phyloP scores from a whole-genome alignment of 441 rosid species.

The Gossypium schwendimanii region DNA sequence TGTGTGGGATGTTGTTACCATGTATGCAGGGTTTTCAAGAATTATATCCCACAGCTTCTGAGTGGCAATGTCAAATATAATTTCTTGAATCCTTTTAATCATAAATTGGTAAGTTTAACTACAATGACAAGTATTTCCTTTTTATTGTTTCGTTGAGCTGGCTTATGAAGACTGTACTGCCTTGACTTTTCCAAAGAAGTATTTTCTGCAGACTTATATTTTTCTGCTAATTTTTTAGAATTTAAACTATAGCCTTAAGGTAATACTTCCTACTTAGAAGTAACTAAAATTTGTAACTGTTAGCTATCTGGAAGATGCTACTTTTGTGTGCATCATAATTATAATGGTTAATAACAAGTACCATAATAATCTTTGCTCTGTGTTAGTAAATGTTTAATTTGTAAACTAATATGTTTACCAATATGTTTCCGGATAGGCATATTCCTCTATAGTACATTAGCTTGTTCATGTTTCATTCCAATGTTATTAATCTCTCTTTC shows the following conservation, averaged over 20 bases:
- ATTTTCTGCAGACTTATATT: neutral
- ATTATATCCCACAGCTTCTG: slow-evolving; percentile 55
- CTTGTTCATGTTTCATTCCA: slow-evolving; percentile 7
- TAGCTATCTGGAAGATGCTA: neutral
- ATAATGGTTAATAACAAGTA: neutral
- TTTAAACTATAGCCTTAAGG: neutral
- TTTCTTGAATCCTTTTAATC: slow-evolving; percentile 46
- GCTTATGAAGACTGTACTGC: neutral
- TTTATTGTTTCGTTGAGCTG: neutral
- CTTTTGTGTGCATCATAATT: neutral
- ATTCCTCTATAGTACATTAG: neutral
- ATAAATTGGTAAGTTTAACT: slow-evolving; percentile 52
- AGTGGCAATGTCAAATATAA: slow-evolving; percentile 42
- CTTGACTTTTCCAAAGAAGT: neutral
- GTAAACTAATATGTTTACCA: neutral
- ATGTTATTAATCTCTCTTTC: slow-evolving; percentile 18
- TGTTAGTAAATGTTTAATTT: neutral
- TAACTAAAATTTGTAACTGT: neutral
- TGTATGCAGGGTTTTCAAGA: slow-evolving; percentile 70
- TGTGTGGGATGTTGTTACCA: slow-evolving; percentile 3
- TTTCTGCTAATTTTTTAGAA: neutral
- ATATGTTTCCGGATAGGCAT: neutral
- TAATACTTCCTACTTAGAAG: neutral
- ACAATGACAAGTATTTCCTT: neutral
- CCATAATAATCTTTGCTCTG: neutral